phyloP scores from a whole-genome alignment of 345 rosid genomes.

The Eucalyptus curtisii region DNA sequence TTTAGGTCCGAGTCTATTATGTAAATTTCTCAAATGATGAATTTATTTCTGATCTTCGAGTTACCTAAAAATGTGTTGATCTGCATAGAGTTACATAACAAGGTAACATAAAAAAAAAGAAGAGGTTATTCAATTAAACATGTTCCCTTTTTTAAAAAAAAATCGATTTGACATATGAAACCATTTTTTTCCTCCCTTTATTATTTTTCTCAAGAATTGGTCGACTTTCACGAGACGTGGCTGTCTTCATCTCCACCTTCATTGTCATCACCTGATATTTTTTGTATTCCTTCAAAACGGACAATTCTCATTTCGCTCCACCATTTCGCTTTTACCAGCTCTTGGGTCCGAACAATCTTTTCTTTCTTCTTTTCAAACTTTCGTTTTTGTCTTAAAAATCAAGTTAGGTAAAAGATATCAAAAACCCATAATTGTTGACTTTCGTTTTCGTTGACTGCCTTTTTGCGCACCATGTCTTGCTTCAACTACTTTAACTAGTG shows the following conservation, averaged over 20 bases:
- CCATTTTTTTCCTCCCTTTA: background rate
- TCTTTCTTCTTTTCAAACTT: background rate
- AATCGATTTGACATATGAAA: background rate
- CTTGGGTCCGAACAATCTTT: background rate
- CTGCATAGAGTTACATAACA: background rate
- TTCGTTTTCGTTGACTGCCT: background rate
- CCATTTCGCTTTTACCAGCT: background rate
- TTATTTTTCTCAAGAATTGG: background rate
- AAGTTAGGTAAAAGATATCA: background rate
- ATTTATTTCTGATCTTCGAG: background rate
- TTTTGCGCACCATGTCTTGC: background rate
- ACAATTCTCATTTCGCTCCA: background rate
- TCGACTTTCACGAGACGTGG: rapidly evolving
- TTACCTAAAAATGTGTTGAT: background rate
- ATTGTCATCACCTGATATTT: background rate
- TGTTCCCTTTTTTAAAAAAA: background rate
- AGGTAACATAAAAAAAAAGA: background rate
- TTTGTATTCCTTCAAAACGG: background rate
- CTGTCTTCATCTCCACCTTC: background rate
- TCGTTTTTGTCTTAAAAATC: background rate
- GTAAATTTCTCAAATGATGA: background rate
- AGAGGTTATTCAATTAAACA: background rate
- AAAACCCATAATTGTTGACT: background rate
- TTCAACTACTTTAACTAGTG: background rate
- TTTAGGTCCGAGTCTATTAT: background rate